Percentiles rank a stretch among this genome's conserved stretches.
phyloP scores from a whole-genome alignment of 768 basidiomycete genomes.

The Kwoniella sp. region DNA sequence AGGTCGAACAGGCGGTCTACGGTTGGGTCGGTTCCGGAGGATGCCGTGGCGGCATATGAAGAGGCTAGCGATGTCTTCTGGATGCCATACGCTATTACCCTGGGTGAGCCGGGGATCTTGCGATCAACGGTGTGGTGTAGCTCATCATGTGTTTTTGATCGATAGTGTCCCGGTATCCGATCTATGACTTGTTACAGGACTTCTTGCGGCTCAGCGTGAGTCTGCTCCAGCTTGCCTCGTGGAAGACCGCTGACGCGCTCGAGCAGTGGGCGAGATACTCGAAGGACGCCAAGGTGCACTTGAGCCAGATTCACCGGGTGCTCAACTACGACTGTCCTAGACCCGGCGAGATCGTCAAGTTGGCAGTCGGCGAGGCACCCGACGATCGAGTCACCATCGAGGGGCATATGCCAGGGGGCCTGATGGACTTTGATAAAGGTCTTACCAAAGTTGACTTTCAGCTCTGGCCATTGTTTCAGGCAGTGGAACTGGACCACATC shows the following conservation, averaged over 20 bases:
- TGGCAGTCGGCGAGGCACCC: conserved; percentile 23
- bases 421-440: conserved; percentile 84
- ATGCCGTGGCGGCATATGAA: conserved; percentile 27
- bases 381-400: conserved; percentile 21
- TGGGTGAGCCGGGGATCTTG: conserved; percentile 29
- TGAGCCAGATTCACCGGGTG: conserved; percentile 54
- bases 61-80: conserved; percentile 58
- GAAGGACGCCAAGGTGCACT: conserved; percentile 89
- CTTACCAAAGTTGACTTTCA: conserved; percentile 92
- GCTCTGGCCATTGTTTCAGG: conserved; percentile 94
- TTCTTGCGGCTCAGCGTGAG: conserved; percentile 68
- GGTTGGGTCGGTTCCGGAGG: conserved; percentile 20
- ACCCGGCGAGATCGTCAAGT: conserved; percentile 38
- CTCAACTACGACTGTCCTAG: conserved; percentile 44
- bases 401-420: conserved; percentile 60
- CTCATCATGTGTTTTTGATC: conserved; percentile 33
- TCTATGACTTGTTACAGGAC: conserved; percentile 92
- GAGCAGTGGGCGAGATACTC: conserved; percentile 49
- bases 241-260: not conserved
- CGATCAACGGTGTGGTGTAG: conserved; percentile 6
- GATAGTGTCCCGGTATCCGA: conserved; percentile 83
- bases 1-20: conserved; percentile 4
- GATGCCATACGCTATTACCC: conserved; percentile 84
- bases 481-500: conserved; percentile 86
- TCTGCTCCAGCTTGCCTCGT: not conserved